Evolutionary conservation across 2,329 filamentous ascomycete genomes (phyloP), one percentile per base, ranked within the genome.

Genomic region (Claviceps capensis): DNA sequence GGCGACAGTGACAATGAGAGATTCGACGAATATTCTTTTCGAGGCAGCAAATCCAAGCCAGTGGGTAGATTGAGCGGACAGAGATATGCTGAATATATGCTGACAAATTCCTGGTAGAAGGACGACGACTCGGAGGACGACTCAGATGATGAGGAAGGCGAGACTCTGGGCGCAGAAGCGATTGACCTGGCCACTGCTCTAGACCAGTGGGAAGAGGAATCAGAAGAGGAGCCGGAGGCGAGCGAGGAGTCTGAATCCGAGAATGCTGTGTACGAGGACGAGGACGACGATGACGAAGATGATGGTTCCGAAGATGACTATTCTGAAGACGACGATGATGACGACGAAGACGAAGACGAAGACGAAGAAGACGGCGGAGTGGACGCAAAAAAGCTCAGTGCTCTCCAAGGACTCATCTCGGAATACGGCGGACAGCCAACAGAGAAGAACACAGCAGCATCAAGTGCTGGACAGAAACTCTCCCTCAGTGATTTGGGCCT

Each of bases 1-100:
- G 87, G 88, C 3, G 83, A 87, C 57, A 93, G 87, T 60, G 90
- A 95, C 61, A 83, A 93, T 61, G 90, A 95, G 63, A 78, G 77
- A 56, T 94, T 95, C 58, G 81, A 88, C 57, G 86, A 82, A 11
- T 94, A 84, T 60, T 61, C 72, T 0, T 81, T 82, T 54, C 61
- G 75, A 1, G 76, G 75, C 11, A 74, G 71, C 60, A 69, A 67
- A 48, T 56, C 66, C 2, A 67, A 65, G 51, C 63, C 65, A 36
- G 48, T 51, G 48, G 55, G 61, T 48, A 57, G 17, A 44, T 37
- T 36, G 5, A 34, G 45, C 48, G 2, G 1, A n/a, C 4, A 42
- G 4, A 8, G 13, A 41, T 17, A 6, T 14, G 2, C 1, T 7
- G 36, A 46, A 34, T 11, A 4, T 22, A 3, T 45, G 36, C 17